Evolutionary conservation across 768 basidiomycete species (phyloP).

Genomic region (Calvatia gigantea): DNA sequence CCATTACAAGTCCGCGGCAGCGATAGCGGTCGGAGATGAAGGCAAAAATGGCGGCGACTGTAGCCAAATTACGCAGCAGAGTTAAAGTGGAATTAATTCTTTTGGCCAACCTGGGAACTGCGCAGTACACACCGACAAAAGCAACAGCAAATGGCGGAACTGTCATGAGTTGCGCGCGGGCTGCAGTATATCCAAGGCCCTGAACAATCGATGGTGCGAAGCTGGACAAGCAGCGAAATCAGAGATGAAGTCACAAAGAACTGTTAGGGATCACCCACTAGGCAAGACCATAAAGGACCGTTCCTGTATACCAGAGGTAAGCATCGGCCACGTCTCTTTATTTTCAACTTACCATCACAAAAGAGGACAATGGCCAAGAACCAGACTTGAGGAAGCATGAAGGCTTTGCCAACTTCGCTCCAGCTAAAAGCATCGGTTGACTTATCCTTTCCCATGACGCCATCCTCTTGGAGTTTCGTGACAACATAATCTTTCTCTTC

Average conservation of each 20-base stretch:
- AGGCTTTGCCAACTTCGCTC: slow-evolving; percentile 47
- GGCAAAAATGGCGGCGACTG: slow-evolving; percentile 34
- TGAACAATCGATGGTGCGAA: slow-evolving; percentile 74
- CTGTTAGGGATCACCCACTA: slow-evolving; percentile 33
- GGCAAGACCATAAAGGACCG: slow-evolving; percentile 44
- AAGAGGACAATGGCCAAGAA: slow-evolving; percentile 49
- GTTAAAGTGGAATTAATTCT: background rate
- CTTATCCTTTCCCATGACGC: slow-evolving; percentile 31
- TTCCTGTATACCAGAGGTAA: slow-evolving; percentile 23
- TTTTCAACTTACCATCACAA: slow-evolving; percentile 37
- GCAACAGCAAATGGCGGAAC: slow-evolving; percentile 54
- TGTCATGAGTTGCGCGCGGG: slow-evolving; percentile 57
- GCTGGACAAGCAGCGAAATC: slow-evolving; percentile 26
- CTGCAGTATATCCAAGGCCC: slow-evolving; percentile 51
- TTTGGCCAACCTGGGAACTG: background rate
- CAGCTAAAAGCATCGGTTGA: slow-evolving; percentile 47
- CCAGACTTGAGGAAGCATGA: slow-evolving; percentile 52
- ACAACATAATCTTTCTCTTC: slow-evolving; percentile 48
- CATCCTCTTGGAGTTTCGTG: slow-evolving; percentile 37
- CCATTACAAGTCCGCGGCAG: slow-evolving; percentile 44
- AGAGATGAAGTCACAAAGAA: background rate
- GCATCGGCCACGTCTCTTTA: background rate
- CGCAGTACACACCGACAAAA: slow-evolving; percentile 39
- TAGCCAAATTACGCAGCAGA: background rate
- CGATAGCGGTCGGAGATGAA: slow-evolving; percentile 51